A percentile compares a stretch with the other conserved stretches of the same genome.
phyloP scores from a whole-genome alignment of 2,329 filamentous ascomycete genomes.

The Cytospora leucostoma region DNA sequence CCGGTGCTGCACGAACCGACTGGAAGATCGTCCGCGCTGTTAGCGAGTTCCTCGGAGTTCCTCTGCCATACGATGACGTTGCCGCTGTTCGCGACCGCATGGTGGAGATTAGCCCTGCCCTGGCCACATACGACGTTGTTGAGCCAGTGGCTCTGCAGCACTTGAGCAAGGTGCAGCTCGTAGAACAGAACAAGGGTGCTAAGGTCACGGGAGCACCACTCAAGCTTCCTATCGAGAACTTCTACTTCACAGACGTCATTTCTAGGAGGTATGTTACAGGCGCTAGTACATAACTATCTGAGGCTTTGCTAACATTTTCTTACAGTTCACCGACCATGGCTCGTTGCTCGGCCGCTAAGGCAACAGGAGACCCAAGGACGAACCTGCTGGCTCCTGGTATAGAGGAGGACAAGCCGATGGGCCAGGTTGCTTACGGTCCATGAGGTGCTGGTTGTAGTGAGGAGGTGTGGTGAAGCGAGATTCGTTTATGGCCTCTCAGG shows the following conservation, averaged over 20 bases:
- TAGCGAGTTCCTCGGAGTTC: slow-evolving; percentile 84
- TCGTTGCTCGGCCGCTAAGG: slow-evolving; percentile 91
- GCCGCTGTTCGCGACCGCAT: slow-evolving; percentile 88
- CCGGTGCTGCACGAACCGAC: slow-evolving; percentile 88
- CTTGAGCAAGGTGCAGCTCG: slow-evolving; percentile 90
- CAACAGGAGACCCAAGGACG: slow-evolving; percentile 73
- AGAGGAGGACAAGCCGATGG: slow-evolving; percentile 62
- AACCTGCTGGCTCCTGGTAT: slow-evolving; percentile 77
- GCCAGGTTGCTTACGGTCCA: slow-evolving; percentile 60
- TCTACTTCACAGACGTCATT: slow-evolving; percentile 97
- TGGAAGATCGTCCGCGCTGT: slow-evolving; percentile 98
- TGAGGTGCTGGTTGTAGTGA: slow-evolving; percentile 38
- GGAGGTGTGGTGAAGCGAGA: slow-evolving; percentile 23
- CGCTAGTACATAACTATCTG: not conserved
- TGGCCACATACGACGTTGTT: slow-evolving; percentile 87
- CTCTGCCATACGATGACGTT: slow-evolving; percentile 91
- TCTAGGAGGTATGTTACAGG: slow-evolving; percentile 76
- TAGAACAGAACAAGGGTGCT: slow-evolving; percentile 92
- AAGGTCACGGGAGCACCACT: slow-evolving; percentile 73
- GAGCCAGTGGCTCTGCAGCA: slow-evolving; percentile 74
- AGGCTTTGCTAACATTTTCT: slow-evolving; percentile 22
- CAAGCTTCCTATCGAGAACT: slow-evolving; percentile 88
- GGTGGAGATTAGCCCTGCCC: slow-evolving; percentile 88
- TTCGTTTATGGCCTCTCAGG: slow-evolving; percentile 34
- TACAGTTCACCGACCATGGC: slow-evolving; percentile 95